These are phyloP conservation scores for Bjerkandera adusta DNA, from an alignment of 1,284 basidiomycete genomes.

Conservation along the genomic window DNA sequence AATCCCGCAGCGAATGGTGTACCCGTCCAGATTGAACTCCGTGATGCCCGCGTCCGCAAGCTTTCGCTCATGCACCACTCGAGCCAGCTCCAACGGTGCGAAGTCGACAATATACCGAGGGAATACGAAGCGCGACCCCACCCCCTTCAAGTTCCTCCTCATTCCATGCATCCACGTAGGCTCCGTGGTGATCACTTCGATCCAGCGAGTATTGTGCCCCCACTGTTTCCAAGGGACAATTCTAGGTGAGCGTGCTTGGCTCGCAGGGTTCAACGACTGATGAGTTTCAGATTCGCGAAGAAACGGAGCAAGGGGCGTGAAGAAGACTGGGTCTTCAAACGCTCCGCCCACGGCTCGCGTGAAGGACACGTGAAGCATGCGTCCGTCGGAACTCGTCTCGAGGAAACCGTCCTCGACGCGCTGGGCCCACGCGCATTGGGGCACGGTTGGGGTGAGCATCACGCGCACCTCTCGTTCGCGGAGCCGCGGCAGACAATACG, in stretches of 20 bases:
- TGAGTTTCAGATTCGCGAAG: slow-evolving; percentile 1
- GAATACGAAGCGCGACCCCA: slow-evolving; percentile 7
- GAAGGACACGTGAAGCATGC: slow-evolving; percentile 6
- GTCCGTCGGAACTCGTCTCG: not conserved
- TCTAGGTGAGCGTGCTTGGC: not conserved
- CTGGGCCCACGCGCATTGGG: not conserved
- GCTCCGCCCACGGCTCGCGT: not conserved
- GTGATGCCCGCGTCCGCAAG: not conserved
- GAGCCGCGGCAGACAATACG: slow-evolving; percentile 6
- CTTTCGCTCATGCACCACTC: not conserved
- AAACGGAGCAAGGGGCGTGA: slow-evolving; percentile 4
- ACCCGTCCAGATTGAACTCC: not conserved
- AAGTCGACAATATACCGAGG: slow-evolving; percentile 8
- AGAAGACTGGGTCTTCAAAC: slow-evolving; percentile 6
- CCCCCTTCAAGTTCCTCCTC: slow-evolving; percentile 2
- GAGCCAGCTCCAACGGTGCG: slow-evolving; percentile 2
- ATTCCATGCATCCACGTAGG: slow-evolving; percentile 1
- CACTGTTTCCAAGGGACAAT: not conserved
- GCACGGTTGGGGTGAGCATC: slow-evolving; percentile 4
- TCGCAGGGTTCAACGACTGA: not conserved
- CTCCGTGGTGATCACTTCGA: not conserved
- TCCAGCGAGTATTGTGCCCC: slow-evolving; percentile 4
- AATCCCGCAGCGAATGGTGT: not conserved
- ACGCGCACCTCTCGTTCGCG: not conserved
- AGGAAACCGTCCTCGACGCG: not conserved